Base-by-base conservation (phyloP, 1,284 basidiomycete species). In the Rhizopogon parksii region DNA sequence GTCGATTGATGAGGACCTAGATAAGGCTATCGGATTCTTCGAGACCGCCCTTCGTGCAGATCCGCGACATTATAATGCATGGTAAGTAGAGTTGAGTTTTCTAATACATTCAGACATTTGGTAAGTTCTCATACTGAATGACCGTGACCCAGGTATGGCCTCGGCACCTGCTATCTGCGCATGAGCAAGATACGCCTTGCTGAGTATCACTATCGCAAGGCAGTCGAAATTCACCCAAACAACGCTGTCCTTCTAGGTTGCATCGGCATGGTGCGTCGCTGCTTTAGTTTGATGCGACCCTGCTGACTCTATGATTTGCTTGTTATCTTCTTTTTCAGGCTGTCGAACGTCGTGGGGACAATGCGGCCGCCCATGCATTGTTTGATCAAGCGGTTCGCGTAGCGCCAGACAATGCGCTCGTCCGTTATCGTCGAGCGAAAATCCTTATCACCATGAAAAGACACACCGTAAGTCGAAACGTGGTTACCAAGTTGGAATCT, bases 151-250 rank as follows among this genome's bases (percentile, higher is more conserved):
- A 95, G 91, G 92, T 97, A 96, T 71, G 95, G 95, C n/a, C 75
- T 97, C 59, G 94, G 95, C 50, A 88, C 89, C 46, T 95, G 92
- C 64, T 97, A 95, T 75, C 76, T 94, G 66, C 80, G 89, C 60
- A 88, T 87, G 78, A 94, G 88, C 71, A 95, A 94, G 73, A 74
- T 88, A 56, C 82, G 88, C 49, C 75, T 94, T 55, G 93, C 94
- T 36, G 91, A 96, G 67, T 96, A 94, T 72, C 93, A 96, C 71
- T 96, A 91, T 73, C 80, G 88, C 58, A 87, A 86, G 65, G 94
- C 95, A 2, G 77, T 84, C 34, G 82, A 89, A 60, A 94, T 97
- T 66, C 92, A 96, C 68, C 89, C 91, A 40, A 80, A 83, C 57
- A 97, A 95, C 68, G 89, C 91, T 17, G 91, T 96, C 17, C 73